phyloP scores from a whole-genome alignment of 2,329 filamentous ascomycete genomes.

The Neopestalotiopsis sp. region DNA sequence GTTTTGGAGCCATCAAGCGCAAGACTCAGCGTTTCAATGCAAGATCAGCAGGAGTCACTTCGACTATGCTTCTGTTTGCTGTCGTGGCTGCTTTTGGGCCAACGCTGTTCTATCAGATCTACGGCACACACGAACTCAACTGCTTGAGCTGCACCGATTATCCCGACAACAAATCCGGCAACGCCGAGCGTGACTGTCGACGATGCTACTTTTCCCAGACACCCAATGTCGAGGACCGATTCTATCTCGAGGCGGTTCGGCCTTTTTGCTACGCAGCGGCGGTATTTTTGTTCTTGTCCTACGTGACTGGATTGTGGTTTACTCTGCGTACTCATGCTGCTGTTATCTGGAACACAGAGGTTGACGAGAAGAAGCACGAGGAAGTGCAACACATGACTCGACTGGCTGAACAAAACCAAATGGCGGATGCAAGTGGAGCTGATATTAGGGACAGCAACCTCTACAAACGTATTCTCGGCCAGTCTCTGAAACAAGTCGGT shows the following conservation, averaged over 20 bases:
- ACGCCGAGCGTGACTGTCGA: constrained; percentile 75
- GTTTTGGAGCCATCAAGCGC: constrained; percentile 94
- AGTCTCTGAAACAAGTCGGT: constrained; percentile 85
- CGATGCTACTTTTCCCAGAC: constrained; percentile 93
- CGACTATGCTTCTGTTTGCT: constrained; percentile 96
- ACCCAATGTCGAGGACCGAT: constrained; percentile 82
- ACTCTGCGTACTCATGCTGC: constrained; percentile 95
- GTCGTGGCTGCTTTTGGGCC: constrained; percentile 95
- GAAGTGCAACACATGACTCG: constrained; percentile 44
- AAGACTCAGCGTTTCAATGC: constrained; percentile 99
- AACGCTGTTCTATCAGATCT: constrained; percentile 97
- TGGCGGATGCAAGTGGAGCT: constrained; percentile 55
- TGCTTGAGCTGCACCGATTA: constrained; percentile 71
- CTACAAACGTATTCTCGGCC: constrained; percentile 91
- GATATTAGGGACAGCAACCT: constrained; percentile 88
- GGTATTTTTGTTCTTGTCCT: constrained; percentile 85
- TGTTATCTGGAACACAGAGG: constrained; percentile 92
- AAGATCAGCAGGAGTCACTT: constrained; percentile 93
- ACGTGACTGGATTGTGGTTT: constrained; percentile 93
- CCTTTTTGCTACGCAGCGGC: constrained; percentile 94
- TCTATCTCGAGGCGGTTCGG: constrained; percentile 88
- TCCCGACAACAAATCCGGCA: constrained; percentile 41
- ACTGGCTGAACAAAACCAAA: constrained; percentile 41
- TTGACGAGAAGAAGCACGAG: constrained; percentile 76
- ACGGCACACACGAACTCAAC: constrained; percentile 94